Evolutionary conservation across 2,329 filamentous ascomycete genomes (phyloP).

Genomic region (Zymoseptoria ardabiliae): DNA sequence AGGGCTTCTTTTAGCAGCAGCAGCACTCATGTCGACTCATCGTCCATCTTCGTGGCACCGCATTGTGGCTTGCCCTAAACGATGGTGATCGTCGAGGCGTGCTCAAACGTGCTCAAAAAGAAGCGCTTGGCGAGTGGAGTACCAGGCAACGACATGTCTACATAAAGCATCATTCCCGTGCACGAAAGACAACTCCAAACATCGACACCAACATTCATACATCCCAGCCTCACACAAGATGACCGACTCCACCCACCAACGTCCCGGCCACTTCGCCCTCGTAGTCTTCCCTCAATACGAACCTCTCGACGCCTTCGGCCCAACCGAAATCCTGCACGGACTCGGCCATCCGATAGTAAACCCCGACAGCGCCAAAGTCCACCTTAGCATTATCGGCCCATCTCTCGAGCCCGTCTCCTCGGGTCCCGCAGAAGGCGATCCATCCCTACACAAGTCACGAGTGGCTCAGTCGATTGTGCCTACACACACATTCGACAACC

Average conservation of each 20-base stretch:
- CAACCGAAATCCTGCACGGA: slow-evolving; percentile 14
- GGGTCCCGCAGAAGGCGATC: background rate
- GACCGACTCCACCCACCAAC: background rate
- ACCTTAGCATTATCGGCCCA: background rate
- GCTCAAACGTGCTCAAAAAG: background rate
- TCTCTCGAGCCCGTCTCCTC: background rate
- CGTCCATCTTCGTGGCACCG: no score
- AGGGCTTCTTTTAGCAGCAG: no score
- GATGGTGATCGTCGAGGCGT: background rate
- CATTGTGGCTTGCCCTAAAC: no score
- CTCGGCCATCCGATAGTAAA: slow-evolving; percentile 2
- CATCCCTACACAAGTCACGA: background rate
- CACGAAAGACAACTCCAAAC: no score
- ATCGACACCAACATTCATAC: background rate
- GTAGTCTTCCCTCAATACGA: slow-evolving; percentile 15
- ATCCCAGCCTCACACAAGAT: background rate
- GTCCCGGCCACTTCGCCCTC: slow-evolving; percentile 6
- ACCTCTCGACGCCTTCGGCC: slow-evolving; percentile 16
- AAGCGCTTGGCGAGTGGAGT: background rate
- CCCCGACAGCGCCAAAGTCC: background rate
- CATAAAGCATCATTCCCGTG: no score
- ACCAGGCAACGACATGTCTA: background rate
- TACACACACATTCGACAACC: slow-evolving; percentile 49
- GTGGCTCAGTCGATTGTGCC: slow-evolving; percentile 22
- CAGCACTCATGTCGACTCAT: background rate